Conservation (phyloP, 225 moss, liverwort and hornwort genomes). For the Antitrichia curtipendula region DNA sequence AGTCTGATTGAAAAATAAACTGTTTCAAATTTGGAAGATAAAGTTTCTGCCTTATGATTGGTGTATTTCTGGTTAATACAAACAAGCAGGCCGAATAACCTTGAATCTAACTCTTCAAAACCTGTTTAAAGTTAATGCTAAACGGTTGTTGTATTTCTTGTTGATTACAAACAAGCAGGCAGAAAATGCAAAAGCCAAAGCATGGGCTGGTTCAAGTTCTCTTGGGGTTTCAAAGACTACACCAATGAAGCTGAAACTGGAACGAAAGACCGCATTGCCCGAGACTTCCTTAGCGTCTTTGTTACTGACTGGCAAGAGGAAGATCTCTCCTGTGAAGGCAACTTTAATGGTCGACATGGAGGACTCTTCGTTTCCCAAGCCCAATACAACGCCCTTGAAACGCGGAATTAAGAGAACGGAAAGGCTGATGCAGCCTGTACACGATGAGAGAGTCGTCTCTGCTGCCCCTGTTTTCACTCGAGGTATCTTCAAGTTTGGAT, state of each 20-base stretch:
- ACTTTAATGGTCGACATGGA: neutral
- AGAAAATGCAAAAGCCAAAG: neutral
- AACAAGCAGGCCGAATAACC: neutral
- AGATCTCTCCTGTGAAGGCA: neutral
- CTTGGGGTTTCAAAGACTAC: slow-evolving; percentile 1
- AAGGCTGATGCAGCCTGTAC: neutral
- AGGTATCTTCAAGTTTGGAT: neutral
- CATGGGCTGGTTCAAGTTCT: neutral
- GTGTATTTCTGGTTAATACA: neutral
- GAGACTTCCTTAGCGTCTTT: slow-evolving; percentile 22
- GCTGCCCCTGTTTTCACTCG: neutral
- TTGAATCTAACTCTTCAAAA: neutral
- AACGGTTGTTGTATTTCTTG: neutral
- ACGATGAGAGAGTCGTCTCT: neutral
- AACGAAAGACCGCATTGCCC: slow-evolving; percentile 11
- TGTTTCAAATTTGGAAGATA: neutral
- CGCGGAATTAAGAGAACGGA: slow-evolving; percentile 24
- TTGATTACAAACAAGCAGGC: neutral
- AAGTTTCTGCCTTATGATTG: too few relatives aligned
- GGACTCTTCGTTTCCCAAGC: neutral
- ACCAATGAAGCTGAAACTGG: slow-evolving; percentile 24
- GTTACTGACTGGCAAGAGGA: slow-evolving; percentile 16
- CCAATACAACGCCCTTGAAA: slow-evolving; percentile 12
- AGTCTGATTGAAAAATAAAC: neutral
- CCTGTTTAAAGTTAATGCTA: neutral